Evolutionary conservation across 192 early-diverging fungal species (phyloP), one percentile per base, ranked within the genome.

Genomic region (Gigaspora rosea): DNA sequence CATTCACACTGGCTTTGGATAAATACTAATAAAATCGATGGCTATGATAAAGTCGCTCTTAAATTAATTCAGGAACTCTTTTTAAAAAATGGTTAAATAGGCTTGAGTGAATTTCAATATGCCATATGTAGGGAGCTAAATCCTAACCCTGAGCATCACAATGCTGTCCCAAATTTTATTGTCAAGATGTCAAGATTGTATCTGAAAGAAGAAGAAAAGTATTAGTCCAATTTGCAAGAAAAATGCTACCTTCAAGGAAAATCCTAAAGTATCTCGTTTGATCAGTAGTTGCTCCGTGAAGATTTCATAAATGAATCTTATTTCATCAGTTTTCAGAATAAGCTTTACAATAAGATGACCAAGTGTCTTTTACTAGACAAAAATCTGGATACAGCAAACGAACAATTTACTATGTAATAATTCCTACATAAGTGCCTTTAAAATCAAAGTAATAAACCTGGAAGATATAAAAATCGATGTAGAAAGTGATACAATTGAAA

Each of bases 131-230:
- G 8, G 32, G 46, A 70, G 41, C 32, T 70, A 70, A 70, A 70
- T 18, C 46, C n/a, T 52, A 70, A 70, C n/a, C 48, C 48, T 70
- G 9, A 70, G n/a, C 15, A 70, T 13, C 68, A 51, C 16, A 70
- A 52, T 70, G 68, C 16, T 70, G 68, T 70, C 18, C 18, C 68
- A 70, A 70, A 70, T 36, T 70, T 52, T 67, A 20, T 47, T n/a
- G n/a, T n/a, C n/a, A n/a, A n/a, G n/a, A n/a, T 70, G 68, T 52
- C 49, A 0, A 22, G 68, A 70, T 2, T 70, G 68, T 70, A 51
- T 70, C 48, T n/a, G 27, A 70, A 49, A 50, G 9, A 1, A 22
- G 48, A 48, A 20, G 1, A 50, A 49, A 50, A 41, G 36, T 41
- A 50, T 52, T 63, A 51, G 68, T 70, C 18, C 68, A 70, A 52